Percentiles rank a stretch among this genome's conserved stretches.
phyloP scores from a whole-genome alignment of 257 asterid species.

The Solanum paucissectum region DNA sequence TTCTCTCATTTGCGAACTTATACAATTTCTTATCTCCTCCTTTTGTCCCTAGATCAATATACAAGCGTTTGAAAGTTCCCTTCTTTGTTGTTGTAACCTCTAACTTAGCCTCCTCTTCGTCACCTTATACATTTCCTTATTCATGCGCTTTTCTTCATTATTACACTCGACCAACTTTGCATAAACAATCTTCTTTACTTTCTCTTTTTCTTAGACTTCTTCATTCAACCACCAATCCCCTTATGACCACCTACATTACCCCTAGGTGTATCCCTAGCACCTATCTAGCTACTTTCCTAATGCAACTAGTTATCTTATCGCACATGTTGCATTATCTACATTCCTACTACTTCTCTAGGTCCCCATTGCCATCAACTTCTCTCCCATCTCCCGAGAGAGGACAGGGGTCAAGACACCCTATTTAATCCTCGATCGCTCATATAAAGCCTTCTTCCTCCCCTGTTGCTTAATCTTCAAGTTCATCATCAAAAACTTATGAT shows the following conservation, averaged over 20 bases:
- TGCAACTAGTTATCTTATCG: not conserved
- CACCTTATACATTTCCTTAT: too few relatives aligned
- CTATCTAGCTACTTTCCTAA: not conserved
- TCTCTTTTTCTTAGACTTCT: not conserved
- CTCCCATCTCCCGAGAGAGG: not conserved
- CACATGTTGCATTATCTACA: not conserved
- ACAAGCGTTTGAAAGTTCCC: too few relatives aligned
- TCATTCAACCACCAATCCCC: not conserved
- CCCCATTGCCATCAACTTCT: not conserved
- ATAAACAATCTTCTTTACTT: too few relatives aligned
- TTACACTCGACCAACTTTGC: too few relatives aligned
- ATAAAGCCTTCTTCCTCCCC: not conserved
- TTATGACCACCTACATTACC: not conserved
- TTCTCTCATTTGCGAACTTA: not conserved
- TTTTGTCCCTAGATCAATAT: too few relatives aligned
- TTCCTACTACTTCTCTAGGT: not conserved
- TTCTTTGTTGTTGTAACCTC: too few relatives aligned
- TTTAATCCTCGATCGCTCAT: not conserved
- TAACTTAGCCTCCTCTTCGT: too few relatives aligned
- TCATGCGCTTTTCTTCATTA: too few relatives aligned
- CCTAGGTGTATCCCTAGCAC: not conserved
- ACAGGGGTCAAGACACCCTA: not conserved
- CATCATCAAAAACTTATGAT: not conserved
- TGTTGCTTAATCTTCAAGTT: not conserved
- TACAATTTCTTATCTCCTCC: too few relatives aligned